These are phyloP conservation scores for Pseudomonodictys pantanalensis DNA, from an alignment of 495 filamentous ascomycete species.

Conservation along the genomic window DNA sequence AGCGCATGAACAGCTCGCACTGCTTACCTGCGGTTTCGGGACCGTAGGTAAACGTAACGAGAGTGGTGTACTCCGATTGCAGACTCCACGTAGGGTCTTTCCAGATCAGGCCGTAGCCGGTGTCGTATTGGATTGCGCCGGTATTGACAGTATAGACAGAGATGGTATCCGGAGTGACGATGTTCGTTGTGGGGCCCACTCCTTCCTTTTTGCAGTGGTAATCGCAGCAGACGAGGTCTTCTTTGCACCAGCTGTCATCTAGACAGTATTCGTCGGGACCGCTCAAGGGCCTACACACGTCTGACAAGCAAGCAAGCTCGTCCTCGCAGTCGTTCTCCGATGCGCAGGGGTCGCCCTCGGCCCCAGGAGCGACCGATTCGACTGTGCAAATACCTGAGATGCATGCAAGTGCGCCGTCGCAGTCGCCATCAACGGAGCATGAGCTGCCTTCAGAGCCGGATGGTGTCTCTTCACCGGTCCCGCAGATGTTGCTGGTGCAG, in stretches of 20 bases:
- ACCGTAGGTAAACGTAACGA: not conserved
- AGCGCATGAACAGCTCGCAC: not conserved
- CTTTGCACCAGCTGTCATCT: not conserved
- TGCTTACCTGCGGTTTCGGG: not conserved
- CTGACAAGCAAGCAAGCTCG: too few species aligned
- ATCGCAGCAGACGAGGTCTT: not conserved
- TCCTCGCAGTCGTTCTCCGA: too few species aligned
- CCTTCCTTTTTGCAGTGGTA: not conserved
- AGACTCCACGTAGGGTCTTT: not conserved
- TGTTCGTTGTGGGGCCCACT: not conserved
- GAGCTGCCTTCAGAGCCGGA: too few species aligned
- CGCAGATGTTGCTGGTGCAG: not conserved
- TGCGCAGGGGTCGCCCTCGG: too few species aligned
- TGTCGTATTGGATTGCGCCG: not conserved
- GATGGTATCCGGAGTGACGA: not conserved
- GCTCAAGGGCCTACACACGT: too few species aligned
- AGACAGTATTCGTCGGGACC: too few species aligned
- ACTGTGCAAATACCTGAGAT: too few species aligned
- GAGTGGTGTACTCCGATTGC: not conserved
- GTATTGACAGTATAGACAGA: not conserved
- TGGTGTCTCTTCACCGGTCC: not conserved
- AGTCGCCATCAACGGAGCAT: not conserved
- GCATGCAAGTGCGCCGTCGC: too few species aligned
- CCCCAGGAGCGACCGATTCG: too few species aligned
- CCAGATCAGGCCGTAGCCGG: not conserved